Percentiles rank a stretch among this genome's conserved stretches.
Conservation (phyloP, 768 basidiomycete genomes). For the Xerocomellus chrysenteron region DNA sequence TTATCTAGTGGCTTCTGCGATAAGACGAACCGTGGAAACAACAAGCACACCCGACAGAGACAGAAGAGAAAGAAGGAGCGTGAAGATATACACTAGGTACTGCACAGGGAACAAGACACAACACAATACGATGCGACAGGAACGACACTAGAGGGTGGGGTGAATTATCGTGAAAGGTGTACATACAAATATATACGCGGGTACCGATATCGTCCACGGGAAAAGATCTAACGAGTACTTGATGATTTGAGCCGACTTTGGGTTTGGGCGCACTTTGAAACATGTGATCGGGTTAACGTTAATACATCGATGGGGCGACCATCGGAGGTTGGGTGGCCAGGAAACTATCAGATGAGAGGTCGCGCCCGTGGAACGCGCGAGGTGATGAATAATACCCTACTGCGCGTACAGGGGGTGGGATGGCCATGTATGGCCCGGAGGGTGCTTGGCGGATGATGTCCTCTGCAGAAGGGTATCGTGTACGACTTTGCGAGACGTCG, state of each 20-base stretch:
- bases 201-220: slow-evolving; percentile 6
- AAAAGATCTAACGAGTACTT: background rate
- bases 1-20: background rate
- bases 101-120: background rate
- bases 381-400: slow-evolving; percentile 30
- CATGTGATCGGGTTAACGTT: slow-evolving; percentile 10
- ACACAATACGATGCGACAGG: background rate
- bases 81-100: background rate
- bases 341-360: slow-evolving; percentile 28
- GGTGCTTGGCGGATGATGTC: slow-evolving; percentile 15
- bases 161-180: slow-evolving; percentile 14
- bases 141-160: background rate
- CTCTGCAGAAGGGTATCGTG: slow-evolving; percentile 24
- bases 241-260: background rate
- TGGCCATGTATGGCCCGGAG: slow-evolving; percentile 32
- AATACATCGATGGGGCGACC: slow-evolving; percentile 20
- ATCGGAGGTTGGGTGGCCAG: slow-evolving; percentile 27
- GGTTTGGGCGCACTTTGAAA: slow-evolving; percentile 1
- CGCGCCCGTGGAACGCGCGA: slow-evolving; percentile 20
- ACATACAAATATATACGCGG: slow-evolving; percentile 5
- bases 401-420: slow-evolving; percentile 38
- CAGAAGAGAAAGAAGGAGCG: background rate
- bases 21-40: background rate
- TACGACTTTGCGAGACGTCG: slow-evolving; percentile 10
- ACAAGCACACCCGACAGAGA: background rate